Evolutionary conservation across 1,139 yeast genomes (phyloP).

Genomic region (Pichia sp.): DNA sequence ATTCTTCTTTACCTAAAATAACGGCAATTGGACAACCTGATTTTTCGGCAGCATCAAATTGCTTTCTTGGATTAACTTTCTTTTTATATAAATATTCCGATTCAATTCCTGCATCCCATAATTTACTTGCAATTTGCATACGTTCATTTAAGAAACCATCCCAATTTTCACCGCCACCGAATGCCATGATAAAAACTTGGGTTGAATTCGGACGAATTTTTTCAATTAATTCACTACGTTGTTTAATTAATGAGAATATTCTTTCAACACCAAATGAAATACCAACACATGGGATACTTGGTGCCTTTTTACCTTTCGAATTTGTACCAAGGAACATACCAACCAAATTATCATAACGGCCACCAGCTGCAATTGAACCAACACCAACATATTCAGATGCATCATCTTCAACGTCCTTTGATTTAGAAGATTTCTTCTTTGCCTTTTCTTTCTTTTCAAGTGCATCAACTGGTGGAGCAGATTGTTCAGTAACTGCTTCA

Average conservation of each 20-base stretch:
- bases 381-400: slow-evolving; percentile 97
- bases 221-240: slow-evolving; percentile 49
- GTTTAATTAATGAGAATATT: slow-evolving; percentile 79
- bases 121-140: slow-evolving; percentile 70
- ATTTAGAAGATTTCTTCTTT: slow-evolving; percentile 28
- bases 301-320: slow-evolving; percentile 62
- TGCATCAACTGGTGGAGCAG: slow-evolving; percentile 88
- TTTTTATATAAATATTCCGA: slow-evolving; percentile 86
- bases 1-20: slow-evolving; percentile 92
- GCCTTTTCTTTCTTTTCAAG: slow-evolving; percentile 55
- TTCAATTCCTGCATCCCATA: slow-evolving; percentile 87
- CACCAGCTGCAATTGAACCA: slow-evolving; percentile 98
- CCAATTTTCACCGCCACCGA: slow-evolving; percentile 97
- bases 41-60: slow-evolving; percentile 95
- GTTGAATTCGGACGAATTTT: slow-evolving; percentile 78
- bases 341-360: slow-evolving; percentile 91
- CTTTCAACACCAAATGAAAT: slow-evolving; percentile 95
- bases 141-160: slow-evolving; percentile 86
- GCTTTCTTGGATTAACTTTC: slow-evolving; percentile 91
- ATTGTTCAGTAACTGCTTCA: slow-evolving; percentile 90
- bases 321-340: slow-evolving; percentile 83
- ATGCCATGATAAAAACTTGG: slow-evolving; percentile 93
- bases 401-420: slow-evolving; percentile 61
- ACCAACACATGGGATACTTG: slow-evolving; percentile 94
- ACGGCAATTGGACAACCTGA: slow-evolving; percentile 88